Evolutionary conservation across 2,329 filamentous ascomycete species (phyloP), one percentile per base, ranked within the genome.

Genomic region (Fusarium nodosum): DNA sequence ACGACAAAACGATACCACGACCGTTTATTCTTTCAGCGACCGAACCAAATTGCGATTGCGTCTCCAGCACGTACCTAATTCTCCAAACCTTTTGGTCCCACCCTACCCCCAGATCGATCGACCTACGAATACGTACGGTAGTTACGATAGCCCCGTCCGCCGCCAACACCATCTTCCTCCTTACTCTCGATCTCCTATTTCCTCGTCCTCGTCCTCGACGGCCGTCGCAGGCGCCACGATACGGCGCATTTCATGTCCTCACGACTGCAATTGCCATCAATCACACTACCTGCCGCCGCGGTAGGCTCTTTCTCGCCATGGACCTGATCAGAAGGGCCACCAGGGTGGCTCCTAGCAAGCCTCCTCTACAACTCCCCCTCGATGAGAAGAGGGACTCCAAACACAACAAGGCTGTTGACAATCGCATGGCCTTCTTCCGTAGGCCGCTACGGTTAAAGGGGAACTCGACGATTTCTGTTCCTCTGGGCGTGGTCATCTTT

Each of bases 381-480:
- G 84, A 87, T 69, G 85, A 87, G 74, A 88, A 87, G 77, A 79
- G 74, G 55, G 74, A 61, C 75, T 69, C 78, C 42, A 80, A 79
- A 63, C 77, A 79, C 60, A 78, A 79, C 34, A 81, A 82, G 61
- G 79, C 76, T 26, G 62, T 84, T 48, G 80, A 82, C 34, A 82
- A 84, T 42, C 83, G 85, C 55, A 84, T 97, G 75, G 91, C 92
- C 66, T 97, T 97, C 80, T 93, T 98, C 79, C 87, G 90, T 74
- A 88, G 93, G 77, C 93, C 95, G 53, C 88, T 99, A 84, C 90
- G 94, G 74, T 84, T 99, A 83, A 92, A 90, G 82, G 93, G 93
- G 75, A 97, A 97, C 81, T 97, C 94, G 57, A 92, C 91, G 76
- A 89, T 97, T 79, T 97, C 95, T 53, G 91, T 98, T 78, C 96